Conservation (phyloP, 352 stramenopile genomes). For the Thraustochytrium sp. region DNA sequence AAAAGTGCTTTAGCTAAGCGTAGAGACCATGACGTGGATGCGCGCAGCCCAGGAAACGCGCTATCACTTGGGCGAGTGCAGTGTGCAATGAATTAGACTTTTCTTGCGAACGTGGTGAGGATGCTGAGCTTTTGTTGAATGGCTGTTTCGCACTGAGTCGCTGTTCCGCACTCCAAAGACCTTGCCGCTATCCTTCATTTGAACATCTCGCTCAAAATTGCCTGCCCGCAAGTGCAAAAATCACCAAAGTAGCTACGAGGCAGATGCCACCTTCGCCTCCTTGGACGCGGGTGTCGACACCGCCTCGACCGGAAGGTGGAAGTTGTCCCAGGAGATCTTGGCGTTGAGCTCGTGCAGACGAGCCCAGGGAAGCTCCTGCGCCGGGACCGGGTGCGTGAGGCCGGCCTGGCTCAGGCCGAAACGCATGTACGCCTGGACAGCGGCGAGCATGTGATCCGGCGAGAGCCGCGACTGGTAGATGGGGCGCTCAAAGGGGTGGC, state of each 20-base stretch:
- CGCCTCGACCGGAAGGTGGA: background rate
- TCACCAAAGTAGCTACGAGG: background rate
- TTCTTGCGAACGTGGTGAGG: too few relatives aligned
- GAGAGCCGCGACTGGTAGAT: background rate
- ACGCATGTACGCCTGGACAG: background rate
- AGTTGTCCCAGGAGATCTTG: background rate
- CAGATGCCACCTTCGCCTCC: background rate
- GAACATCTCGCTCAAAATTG: too few relatives aligned
- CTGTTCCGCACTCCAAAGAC: too few relatives aligned
- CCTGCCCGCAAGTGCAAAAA: background rate
- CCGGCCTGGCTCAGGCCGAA: background rate
- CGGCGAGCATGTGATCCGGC: background rate
- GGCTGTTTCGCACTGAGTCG: too few relatives aligned
- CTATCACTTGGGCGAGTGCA: too few relatives aligned
- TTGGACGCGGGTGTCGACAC: background rate
- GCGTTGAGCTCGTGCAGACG: constrained; percentile 25
- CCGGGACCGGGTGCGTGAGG: background rate
- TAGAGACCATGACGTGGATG: too few relatives aligned
- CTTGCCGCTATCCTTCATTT: too few relatives aligned
- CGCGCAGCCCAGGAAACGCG: too few relatives aligned
- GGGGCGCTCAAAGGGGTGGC: constrained; percentile 10
- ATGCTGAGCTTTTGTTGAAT: too few relatives aligned
- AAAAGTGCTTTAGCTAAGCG: too few relatives aligned
- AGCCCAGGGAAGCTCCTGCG: background rate
- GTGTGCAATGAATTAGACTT: too few relatives aligned